Evolutionary conservation across 2,329 filamentous ascomycete species (phyloP).

Genomic region (Capronia coronata): DNA sequence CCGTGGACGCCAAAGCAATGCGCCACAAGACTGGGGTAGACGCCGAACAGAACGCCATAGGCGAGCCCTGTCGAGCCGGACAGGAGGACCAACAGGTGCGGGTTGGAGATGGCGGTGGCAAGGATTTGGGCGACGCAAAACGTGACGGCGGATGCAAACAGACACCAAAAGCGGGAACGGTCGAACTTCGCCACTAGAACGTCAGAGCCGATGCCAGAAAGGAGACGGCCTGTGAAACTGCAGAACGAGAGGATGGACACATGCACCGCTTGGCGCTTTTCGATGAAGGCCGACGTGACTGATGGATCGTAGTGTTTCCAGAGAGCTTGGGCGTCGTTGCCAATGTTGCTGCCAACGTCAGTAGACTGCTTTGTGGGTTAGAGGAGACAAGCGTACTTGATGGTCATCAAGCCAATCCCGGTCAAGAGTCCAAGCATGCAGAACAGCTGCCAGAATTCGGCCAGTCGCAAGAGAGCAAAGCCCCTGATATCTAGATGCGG

Average conservation of each 20-base stretch:
- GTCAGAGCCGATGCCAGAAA: constrained; percentile 82
- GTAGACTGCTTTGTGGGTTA: constrained; percentile 18
- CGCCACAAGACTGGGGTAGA: constrained; percentile 81
- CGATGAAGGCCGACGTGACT: constrained; percentile 66
- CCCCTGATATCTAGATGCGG: constrained; percentile 88
- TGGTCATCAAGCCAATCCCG: constrained; percentile 94
- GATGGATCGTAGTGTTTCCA: constrained; percentile 80
- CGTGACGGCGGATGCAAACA: constrained; percentile 67
- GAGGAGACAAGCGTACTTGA: constrained; percentile 64
- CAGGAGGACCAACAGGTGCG: constrained; percentile 67
- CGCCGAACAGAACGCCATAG: constrained; percentile 90
- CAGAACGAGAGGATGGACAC: constrained; percentile 88
- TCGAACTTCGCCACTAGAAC: constrained; percentile 74
- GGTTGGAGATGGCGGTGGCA: constrained; percentile 69
- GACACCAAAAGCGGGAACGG: constrained; percentile 84
- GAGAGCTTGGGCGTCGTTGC: constrained; percentile 76
- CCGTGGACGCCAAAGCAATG: constrained; percentile 88
- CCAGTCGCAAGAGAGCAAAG: constrained; percentile 60
- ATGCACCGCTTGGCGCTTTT: constrained; percentile 77
- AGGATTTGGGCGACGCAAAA: constrained; percentile 75
- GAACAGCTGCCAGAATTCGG: constrained; percentile 90
- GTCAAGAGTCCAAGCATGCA: constrained; percentile 81
- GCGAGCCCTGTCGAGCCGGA: constrained; percentile 79
- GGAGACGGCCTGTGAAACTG: constrained; percentile 75
- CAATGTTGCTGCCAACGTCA: constrained; percentile 66